Evolutionary conservation across 495 filamentous ascomycete genomes (phyloP), one percentile per base, ranked within the genome.

Genomic region (Aspergillus ostianus): DNA sequence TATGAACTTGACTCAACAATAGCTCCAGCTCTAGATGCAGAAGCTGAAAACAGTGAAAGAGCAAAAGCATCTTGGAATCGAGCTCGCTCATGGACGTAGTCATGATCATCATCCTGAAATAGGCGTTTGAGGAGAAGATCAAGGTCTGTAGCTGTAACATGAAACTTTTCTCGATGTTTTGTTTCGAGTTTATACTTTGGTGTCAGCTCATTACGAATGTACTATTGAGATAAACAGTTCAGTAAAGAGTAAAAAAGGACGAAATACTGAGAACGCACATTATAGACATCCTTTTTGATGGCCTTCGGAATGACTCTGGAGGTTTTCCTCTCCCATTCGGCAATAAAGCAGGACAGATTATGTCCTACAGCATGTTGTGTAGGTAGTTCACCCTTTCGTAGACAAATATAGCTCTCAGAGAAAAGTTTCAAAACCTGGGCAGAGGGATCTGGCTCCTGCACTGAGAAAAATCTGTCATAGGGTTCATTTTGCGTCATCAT

Each of bases 1-100:
- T 71, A 71, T 36, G 56, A 18, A 56, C 64, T 71, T 23, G 56
- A 68, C 48, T 68, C 58, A 9, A 71, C 45, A 5, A 67, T 56
- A 53, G 66, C 62, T 23, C 66, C 66, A 23, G 55, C 64, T 56
- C 62, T 62, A 20, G 51, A 8, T 45, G 53, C 62, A 6, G 54
- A 71, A 17, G 56, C 29, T 20, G 58, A 36, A 58, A 71, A 71
- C 4, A 71, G 21, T 36, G 50, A 48, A 5, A 71, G 62, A 47
- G 59, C 44, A 58, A 61, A 67, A 10, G 44, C 56, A n/a, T 59
- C 59, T 52, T 71, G 50, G 0, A 71, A 44, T 30, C 55, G 19
- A 55, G 49, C 62, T 52, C 61, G 52, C 45, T 71, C 29, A 57
- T 71, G 53, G 45, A 45, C 57, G 55, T 67, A 71, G 47, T 71